Evolutionary conservation across 1,139 yeast genomes (phyloP).

Genomic region (Saccharomycopsis crataegensis): DNA sequence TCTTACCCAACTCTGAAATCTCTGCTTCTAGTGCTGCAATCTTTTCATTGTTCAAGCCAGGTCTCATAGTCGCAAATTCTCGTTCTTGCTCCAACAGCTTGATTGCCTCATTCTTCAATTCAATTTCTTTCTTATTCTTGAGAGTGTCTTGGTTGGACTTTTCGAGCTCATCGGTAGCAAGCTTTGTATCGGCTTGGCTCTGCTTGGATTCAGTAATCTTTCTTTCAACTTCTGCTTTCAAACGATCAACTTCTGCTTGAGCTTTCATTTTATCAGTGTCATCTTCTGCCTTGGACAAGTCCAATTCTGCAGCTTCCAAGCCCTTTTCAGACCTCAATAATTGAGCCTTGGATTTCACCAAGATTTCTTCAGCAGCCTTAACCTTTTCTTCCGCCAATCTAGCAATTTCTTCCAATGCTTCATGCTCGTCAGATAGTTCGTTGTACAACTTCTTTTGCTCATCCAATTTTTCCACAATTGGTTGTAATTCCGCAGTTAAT

Average conservation of each 20-base stretch:
- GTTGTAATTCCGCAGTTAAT: slow-evolving; percentile 15
- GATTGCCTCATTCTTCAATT: slow-evolving; percentile 15
- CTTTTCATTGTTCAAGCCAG: slow-evolving; percentile 13
- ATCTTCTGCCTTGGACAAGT: slow-evolving; percentile 25
- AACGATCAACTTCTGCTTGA: slow-evolving; percentile 12
- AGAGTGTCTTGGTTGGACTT: slow-evolving; percentile 4
- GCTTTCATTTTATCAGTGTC: slow-evolving; percentile 24
- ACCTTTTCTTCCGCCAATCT: slow-evolving; percentile 26
- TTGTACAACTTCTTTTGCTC: slow-evolving; percentile 16
- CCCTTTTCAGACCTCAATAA: slow-evolving; percentile 10
- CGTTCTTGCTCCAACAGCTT: slow-evolving; percentile 16
- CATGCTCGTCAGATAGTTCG: slow-evolving; percentile 21
- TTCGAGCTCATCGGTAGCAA: slow-evolving; percentile 10
- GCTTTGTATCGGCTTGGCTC: slow-evolving; percentile 5
- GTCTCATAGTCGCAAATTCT: slow-evolving; percentile 2
- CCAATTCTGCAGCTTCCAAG: slow-evolving; percentile 14
- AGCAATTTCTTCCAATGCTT: slow-evolving; percentile 26
- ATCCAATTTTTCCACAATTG: slow-evolving; percentile 14
- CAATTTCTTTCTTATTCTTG: slow-evolving; percentile 13
- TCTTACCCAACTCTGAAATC: slow-evolving; percentile 10
- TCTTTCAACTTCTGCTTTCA: slow-evolving; percentile 12
- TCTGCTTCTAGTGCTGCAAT: slow-evolving; percentile 16
- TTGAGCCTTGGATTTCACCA: slow-evolving; percentile 17
- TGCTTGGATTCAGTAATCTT: slow-evolving; percentile 14
- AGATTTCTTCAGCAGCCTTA: slow-evolving; percentile 23